Evolutionary conservation across 352 stramenopile genomes (phyloP), one percentile per base, ranked within the genome.

Genomic region (Phytophthora gonapodyides): DNA sequence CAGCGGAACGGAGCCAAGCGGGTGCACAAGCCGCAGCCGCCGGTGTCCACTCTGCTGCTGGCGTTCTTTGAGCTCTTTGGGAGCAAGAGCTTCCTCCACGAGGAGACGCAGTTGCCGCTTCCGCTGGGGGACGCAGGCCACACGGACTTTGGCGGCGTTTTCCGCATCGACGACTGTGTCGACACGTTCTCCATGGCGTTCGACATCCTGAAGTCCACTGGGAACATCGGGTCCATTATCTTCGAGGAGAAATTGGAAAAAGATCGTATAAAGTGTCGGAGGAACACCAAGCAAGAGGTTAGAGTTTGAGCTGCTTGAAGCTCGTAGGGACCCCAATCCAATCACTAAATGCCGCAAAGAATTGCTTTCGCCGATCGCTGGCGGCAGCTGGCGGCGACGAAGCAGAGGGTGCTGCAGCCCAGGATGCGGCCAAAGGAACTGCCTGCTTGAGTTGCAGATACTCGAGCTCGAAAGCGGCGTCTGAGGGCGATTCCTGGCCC

Each of bases 151-250:
- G 31, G 70, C 1, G 65, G 73, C 10, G 78, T 93, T 19, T 93
- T 93, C 45, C 81, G 81, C 4, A 64, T 91, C 19, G 56, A 78
- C 33, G 83, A 90, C 42, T 88, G 79, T 50, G 72, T 91, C 9
- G 75, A 89, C 15, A 77, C 75, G 11, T 93, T 93, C 52, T 75
- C 73, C 1, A 89, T 88, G 82, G 79, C 78, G 24, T 82, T 74
- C 43, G 75, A 86, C 38, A 84, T 89, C 30, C 62, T 89, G 30
- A 59, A 24, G 27, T 77, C 79, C 45, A 80, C 76, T 11, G 44
- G 63, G 11, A 78, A 71, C 19, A 69, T 91, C 11, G 80, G 65
- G 1, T 73, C 75, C 31, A 83, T 89, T 68, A 71, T 91, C 58
- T 91, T 79, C 68, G 78, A 89, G 56, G 78, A 88, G 8, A 44